Evolutionary conservation across 345 rosid species (phyloP).

Genomic region (Nephelium lappaceum): DNA sequence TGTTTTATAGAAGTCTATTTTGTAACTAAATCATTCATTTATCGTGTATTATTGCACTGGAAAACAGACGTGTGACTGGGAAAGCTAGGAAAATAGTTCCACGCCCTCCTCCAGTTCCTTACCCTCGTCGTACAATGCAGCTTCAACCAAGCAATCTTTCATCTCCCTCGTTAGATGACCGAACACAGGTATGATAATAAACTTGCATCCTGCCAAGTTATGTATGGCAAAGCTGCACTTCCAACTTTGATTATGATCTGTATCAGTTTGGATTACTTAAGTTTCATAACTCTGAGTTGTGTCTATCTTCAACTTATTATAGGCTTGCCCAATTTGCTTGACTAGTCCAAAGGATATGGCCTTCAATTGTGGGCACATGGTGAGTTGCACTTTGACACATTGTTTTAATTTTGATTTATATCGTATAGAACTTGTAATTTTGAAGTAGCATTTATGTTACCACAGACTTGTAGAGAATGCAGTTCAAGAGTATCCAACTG

Average conservation of each 20-base stretch:
- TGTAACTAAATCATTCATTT: background rate
- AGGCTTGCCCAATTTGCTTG: conserved; percentile 78
- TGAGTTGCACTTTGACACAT: conserved; percentile 29
- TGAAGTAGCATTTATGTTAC: background rate
- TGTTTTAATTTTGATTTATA: background rate
- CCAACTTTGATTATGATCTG: background rate
- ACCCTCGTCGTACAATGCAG: conserved; percentile 28
- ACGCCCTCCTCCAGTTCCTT: conserved; percentile 66
- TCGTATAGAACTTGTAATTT: background rate
- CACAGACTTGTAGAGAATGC: conserved; percentile 69
- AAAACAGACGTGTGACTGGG: conserved; percentile 47
- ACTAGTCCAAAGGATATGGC: conserved; percentile 60
- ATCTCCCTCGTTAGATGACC: conserved; percentile 35
- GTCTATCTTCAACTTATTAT: conserved; percentile 10
- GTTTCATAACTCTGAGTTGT: background rate
- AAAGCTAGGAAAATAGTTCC: conserved; percentile 54
- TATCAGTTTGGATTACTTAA: background rate
- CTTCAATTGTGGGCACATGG: conserved; percentile 79
- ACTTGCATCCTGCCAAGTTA: background rate
- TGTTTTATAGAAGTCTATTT: background rate
- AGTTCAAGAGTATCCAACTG: conserved; percentile 52
- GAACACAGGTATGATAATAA: conserved; percentile 46
- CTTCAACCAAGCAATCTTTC: conserved; percentile 27
- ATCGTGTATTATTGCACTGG: conserved; percentile 7
- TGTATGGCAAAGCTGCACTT: background rate